phyloP scores from a whole-genome alignment of 1,139 yeast species.

The Debaryomyces subglobosus region DNA sequence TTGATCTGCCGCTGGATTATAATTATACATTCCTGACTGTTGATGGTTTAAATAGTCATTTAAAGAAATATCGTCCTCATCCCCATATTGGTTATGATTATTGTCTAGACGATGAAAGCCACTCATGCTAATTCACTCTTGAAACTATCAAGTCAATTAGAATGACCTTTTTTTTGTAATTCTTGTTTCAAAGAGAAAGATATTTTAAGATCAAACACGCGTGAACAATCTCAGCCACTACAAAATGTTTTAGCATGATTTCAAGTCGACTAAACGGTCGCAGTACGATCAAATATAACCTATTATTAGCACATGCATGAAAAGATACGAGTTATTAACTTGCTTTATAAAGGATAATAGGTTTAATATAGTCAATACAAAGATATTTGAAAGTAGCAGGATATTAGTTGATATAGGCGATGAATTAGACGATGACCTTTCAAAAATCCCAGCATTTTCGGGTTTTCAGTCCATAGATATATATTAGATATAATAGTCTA shows the following conservation, averaged over 20 bases:
- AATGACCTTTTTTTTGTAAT: neutral
- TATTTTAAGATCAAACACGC: conserved; percentile 4
- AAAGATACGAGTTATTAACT: neutral
- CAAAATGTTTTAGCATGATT: conserved; percentile 4
- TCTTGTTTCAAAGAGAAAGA: neutral
- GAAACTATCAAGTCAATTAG: conserved; percentile 1
- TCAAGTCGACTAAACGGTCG: neutral
- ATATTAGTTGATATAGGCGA: neutral
- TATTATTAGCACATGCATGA: neutral
- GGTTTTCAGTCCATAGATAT: neutral
- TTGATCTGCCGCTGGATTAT: conserved; percentile 19
- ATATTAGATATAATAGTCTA: neutral
- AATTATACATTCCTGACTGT: conserved; percentile 23
- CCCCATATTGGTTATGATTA: conserved; percentile 5
- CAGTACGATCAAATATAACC: neutral
- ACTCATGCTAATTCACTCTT: conserved; percentile 6
- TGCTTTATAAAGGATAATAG: neutral
- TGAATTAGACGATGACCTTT: neutral
- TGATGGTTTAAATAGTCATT: conserved; percentile 14
- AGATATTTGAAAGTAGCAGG: neutral
- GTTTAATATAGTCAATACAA: neutral
- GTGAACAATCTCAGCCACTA: conserved; percentile 7
- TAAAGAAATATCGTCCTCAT: conserved; percentile 12
- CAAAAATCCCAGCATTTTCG: neutral
- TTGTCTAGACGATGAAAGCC: conserved; percentile 3